A percentile compares a stretch with the other conserved stretches of the same genome.
Evolutionary conservation across 2,329 filamentous ascomycete species (phyloP).

Genomic region (Ophioceras dolichostomum): DNA sequence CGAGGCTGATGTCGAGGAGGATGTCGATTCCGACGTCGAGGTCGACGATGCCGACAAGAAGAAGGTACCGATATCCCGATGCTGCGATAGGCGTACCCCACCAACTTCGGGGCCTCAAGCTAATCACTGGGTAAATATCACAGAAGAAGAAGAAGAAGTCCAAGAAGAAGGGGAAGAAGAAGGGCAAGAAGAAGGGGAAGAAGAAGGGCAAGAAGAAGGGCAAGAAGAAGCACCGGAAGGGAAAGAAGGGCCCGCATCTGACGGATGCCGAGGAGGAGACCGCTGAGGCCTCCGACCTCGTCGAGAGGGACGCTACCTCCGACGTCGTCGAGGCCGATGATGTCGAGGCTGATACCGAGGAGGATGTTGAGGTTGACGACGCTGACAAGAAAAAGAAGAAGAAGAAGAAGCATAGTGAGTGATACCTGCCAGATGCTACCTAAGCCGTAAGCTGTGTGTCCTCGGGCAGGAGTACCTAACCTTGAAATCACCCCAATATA

Average conservation of each 20-base stretch:
- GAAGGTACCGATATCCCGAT: too few relatives aligned
- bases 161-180: neutral
- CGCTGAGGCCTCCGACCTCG: neutral
- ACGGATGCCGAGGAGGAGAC: neutral
- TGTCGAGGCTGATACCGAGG: neutral
- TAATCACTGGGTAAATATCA: too few relatives aligned
- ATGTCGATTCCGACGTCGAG: neutral
- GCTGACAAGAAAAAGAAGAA: slow-evolving; percentile 1
- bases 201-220: neutral
- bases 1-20: neutral
- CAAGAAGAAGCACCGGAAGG: neutral
- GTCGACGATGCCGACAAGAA: neutral
- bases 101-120: too few relatives aligned
- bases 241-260: neutral
- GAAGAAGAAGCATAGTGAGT: too few relatives aligned
- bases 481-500: too few relatives aligned
- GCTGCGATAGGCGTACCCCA: too few relatives aligned
- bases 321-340: neutral
- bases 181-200: neutral
- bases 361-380: neutral
- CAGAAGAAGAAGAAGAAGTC: too few relatives aligned
- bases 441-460: too few relatives aligned
- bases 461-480: too few relatives aligned
- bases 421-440: too few relatives aligned
- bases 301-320: neutral